phyloP scores from a whole-genome alignment of 257 asterid genomes.

The Solanum bulbocastanum region DNA sequence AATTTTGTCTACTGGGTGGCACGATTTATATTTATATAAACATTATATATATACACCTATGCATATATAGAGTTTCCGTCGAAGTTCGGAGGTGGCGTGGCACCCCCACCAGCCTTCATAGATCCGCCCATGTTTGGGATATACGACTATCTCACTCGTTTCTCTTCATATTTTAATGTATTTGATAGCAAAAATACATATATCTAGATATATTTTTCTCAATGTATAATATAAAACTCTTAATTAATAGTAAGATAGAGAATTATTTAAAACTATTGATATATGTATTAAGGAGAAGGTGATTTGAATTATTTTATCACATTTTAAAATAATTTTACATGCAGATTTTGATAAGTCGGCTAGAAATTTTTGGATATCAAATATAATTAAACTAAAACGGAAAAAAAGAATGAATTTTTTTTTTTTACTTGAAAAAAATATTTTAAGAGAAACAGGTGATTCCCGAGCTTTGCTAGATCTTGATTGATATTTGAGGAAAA shows the following conservation, averaged over 20 bases:
- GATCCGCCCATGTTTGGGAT: no score
- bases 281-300: not conserved
- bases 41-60: no score
- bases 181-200: no score
- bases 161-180: no score
- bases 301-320: not conserved
- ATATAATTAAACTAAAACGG: not conserved
- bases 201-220: not conserved
- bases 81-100: no score
- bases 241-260: no score
- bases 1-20: no score
- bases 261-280: not conserved
- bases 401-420: not conserved
- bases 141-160: not conserved
- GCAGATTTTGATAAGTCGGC: not conserved
- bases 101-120: no score
- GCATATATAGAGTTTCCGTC: no score
- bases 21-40: no score
- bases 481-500: not conserved
- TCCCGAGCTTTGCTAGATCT: not conserved
- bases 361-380: not conserved
- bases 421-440: not conserved
- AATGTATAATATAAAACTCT: no score
- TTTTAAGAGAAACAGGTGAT: not conserved
- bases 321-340: not conserved